Percentiles rank a stretch among this genome's conserved stretches.
These are phyloP conservation scores for Trametes cingulata DNA, from an alignment of 768 basidiomycete species.

Conservation along the genomic window DNA sequence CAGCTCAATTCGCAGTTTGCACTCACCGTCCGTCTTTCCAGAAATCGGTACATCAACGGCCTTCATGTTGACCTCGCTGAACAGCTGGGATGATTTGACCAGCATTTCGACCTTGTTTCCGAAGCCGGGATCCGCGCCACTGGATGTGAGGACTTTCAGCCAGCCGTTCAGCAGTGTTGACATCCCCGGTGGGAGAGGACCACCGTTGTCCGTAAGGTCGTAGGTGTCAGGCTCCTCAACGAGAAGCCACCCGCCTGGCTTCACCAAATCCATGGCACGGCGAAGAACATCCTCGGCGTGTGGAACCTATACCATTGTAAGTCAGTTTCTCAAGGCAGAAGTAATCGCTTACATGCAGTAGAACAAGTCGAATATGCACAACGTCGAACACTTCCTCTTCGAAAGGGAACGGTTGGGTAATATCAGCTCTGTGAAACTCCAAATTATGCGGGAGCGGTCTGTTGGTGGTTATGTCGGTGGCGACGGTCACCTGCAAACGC, in stretches of 20 bases:
- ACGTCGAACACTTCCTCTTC: constrained; percentile 26
- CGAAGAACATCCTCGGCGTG: constrained; percentile 18
- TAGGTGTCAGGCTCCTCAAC: constrained; percentile 24
- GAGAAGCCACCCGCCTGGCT: constrained; percentile 23
- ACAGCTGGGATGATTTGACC: not conserved
- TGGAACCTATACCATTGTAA: constrained; percentile 23
- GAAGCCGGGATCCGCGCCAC: constrained; percentile 7
- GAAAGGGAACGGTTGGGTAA: constrained; percentile 27
- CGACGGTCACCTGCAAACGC: not conserved
- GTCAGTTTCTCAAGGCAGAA: not conserved
- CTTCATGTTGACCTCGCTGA: not conserved
- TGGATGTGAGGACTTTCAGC: not conserved
- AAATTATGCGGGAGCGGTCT: constrained; percentile 27
- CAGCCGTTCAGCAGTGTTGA: not conserved
- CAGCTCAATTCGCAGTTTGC: not conserved
- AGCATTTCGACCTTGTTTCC: not conserved
- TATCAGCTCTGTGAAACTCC: constrained; percentile 20
- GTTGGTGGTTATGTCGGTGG: not conserved
- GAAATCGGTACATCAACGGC: constrained; percentile 1
- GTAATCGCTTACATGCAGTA: constrained; percentile 25
- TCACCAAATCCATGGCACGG: constrained; percentile 21
- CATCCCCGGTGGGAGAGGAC: not conserved
- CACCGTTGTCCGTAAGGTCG: constrained; percentile 23
- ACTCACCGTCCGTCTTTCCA: not conserved
- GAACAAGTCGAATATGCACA: constrained; percentile 28